Evolutionary conservation across 495 filamentous ascomycete genomes (phyloP).

Genomic region (Aspergillus homomorphus): DNA sequence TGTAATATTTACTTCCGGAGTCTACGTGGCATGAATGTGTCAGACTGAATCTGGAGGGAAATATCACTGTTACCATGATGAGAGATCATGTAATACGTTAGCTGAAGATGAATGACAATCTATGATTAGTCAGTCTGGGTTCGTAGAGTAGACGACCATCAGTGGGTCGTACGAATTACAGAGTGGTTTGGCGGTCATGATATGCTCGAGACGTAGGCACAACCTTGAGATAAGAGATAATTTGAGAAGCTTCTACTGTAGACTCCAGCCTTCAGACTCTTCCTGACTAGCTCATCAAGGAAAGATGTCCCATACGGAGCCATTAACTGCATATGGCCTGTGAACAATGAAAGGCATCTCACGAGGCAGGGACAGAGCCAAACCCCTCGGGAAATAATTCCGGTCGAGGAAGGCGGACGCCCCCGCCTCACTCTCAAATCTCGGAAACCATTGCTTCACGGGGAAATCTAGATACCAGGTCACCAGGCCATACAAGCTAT

Average conservation of each 20-base stretch:
- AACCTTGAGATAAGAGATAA: neutral
- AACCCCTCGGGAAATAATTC: neutral
- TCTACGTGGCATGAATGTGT: constrained; percentile 1
- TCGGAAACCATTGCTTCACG: constrained; percentile 9
- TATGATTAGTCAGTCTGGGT: neutral
- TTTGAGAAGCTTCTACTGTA: neutral
- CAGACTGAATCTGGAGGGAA: neutral
- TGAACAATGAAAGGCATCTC: too few species aligned
- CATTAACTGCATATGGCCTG: too few species aligned
- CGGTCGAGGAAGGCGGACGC: neutral
- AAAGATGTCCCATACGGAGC: neutral
- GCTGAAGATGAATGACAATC: neutral
- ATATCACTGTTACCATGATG: neutral
- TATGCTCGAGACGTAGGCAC: neutral
- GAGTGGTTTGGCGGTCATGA: too few species aligned
- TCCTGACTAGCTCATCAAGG: neutral
- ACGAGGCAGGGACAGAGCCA: neutral
- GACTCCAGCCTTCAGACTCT: neutral
- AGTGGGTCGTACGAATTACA: neutral
- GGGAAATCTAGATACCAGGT: neutral
- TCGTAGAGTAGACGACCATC: neutral
- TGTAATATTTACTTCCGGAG: neutral
- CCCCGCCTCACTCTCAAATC: neutral
- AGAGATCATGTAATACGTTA: constrained; percentile 2
- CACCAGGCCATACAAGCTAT: too few species aligned